These are phyloP conservation scores for Verticillium zaregamsianum DNA, from an alignment of 2,329 filamentous ascomycete genomes.

Conservation along the genomic window DNA sequence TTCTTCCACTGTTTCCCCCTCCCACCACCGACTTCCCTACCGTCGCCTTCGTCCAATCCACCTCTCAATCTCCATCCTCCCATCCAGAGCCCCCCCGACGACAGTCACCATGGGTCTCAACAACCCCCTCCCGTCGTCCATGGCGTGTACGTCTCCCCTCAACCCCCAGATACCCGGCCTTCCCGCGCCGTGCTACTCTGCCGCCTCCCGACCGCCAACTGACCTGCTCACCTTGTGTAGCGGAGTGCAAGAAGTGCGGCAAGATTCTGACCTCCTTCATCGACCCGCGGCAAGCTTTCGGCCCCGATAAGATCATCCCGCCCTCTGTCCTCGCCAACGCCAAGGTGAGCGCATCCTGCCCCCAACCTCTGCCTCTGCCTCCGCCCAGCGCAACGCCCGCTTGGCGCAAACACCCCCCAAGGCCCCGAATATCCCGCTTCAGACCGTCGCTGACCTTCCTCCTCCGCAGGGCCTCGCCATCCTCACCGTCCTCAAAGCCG, in stretches of 20 bases:
- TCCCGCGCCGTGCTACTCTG: constrained; percentile 12
- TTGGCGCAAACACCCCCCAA: not conserved
- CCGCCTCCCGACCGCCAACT: constrained; percentile 7
- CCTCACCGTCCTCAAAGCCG: constrained; percentile 81
- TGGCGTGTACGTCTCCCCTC: constrained; percentile 56
- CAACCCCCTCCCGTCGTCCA: constrained; percentile 62
- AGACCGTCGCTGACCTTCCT: not conserved
- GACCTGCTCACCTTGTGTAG: constrained; percentile 40
- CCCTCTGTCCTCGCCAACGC: constrained; percentile 84
- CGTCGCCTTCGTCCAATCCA: not conserved
- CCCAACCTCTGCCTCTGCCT: constrained; percentile 1
- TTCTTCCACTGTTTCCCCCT: not conserved
- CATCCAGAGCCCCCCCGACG: not conserved
- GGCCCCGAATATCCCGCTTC: not conserved
- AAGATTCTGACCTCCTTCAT: constrained; percentile 95
- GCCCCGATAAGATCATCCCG: constrained; percentile 95
- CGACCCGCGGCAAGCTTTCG: constrained; percentile 88
- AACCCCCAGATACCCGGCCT: constrained; percentile 5
- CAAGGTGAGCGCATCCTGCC: constrained; percentile 55
- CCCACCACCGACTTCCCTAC: constrained; percentile 1
- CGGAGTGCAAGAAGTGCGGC: constrained; percentile 95
- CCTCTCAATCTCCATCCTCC: not conserved
- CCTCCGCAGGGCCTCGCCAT: constrained; percentile 66
- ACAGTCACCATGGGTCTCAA: constrained; percentile 55
- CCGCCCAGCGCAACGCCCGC: not conserved